Percentiles rank a stretch among this genome's conserved stretches.
These are phyloP conservation scores for Sporisorium sorghi DNA, from an alignment of 1,284 basidiomycete species.

Conservation along the genomic window DNA sequence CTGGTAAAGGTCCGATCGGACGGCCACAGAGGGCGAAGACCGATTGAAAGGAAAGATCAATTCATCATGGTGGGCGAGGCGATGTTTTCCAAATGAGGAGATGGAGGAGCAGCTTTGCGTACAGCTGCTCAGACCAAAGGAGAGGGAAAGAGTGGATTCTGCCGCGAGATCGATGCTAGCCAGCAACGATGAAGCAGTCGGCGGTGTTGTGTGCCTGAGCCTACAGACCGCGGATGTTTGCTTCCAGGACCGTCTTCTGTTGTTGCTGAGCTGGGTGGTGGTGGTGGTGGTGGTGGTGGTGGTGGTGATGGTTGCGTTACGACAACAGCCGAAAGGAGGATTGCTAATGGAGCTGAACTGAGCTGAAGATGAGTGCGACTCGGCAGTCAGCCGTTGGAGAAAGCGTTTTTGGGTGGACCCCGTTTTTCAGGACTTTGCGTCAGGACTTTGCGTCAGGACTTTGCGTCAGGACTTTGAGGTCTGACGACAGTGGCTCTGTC, in stretches of 20 bases:
- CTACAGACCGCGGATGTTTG: no score
- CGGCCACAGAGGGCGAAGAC: constrained; percentile 44
- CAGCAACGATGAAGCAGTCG: background rate
- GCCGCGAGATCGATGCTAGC: background rate
- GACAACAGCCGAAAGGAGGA: constrained; percentile 11
- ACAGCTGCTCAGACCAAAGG: constrained; percentile 11
- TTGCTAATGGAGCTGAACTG: background rate
- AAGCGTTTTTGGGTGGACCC: no score
- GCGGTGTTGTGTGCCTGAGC: no score
- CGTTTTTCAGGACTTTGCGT: no score
- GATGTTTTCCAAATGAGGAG: constrained; percentile 28
- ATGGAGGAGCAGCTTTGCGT: constrained; percentile 13
- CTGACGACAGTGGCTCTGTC: constrained; percentile 1
- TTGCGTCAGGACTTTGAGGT: no score
- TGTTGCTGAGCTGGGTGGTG: background rate
- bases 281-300: constrained; percentile 6
- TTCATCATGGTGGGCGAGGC: constrained; percentile 26
- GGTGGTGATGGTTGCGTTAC: background rate
- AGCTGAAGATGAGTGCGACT: background rate
- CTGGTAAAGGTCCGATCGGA: constrained; percentile 40
- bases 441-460: no score
- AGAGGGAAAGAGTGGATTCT: background rate
- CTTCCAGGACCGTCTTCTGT: background rate
- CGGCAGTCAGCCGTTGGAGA: background rate
- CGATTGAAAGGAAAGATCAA: constrained; percentile 32